Conservation (phyloP, 2,329 filamentous ascomycete genomes). For the Chaetothyriales sp. region DNA sequence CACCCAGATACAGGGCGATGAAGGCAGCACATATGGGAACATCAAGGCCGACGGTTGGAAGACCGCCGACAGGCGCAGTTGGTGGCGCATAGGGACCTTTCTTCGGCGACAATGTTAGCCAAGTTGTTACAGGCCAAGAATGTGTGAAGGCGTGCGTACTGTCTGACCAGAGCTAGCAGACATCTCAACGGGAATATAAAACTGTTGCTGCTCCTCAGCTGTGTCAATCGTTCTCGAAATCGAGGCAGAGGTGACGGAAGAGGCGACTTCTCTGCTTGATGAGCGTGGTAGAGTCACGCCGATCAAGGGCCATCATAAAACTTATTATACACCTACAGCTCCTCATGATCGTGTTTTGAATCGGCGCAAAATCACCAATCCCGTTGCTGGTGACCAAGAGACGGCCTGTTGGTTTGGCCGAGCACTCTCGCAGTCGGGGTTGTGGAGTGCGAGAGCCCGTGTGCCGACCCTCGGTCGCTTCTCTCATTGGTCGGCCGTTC, state of each 20-base stretch:
- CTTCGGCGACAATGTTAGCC: neutral
- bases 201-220: neutral
- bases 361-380: no score
- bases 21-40: slow-evolving; percentile 48
- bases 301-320: no score
- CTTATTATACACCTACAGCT: no score
- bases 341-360: no score
- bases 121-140: slow-evolving; percentile 26
- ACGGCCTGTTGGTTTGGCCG: no score
- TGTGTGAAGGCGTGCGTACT: slow-evolving; percentile 32
- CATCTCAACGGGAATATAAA: neutral
- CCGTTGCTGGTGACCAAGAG: no score
- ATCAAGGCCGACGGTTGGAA: slow-evolving; percentile 33
- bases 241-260: neutral
- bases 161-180: neutral
- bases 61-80: slow-evolving; percentile 26
- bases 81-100: slow-evolving; percentile 33
- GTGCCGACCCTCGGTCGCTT: no score
- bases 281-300: no score
- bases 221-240: neutral
- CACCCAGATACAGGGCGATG: slow-evolving; percentile 33
- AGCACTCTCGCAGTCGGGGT: no score
- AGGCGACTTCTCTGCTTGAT: neutral
- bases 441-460: no score
- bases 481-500: no score